phyloP scores from a whole-genome alignment of 352 stramenopile species.

The Phytophthora megakarya region DNA sequence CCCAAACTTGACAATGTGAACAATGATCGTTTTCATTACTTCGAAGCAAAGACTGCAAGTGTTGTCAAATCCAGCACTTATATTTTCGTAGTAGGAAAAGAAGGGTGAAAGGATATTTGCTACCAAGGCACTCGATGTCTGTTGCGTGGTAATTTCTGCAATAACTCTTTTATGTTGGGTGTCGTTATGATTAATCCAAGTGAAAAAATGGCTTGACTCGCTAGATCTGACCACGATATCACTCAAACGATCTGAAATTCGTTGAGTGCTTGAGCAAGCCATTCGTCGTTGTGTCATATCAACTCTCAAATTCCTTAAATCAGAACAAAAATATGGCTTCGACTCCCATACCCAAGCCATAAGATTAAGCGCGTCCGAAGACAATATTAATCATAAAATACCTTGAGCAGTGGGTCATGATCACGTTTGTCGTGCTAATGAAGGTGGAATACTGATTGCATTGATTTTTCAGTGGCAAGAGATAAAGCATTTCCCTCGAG shows the following conservation, averaged over 20 bases:
- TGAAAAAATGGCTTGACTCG: conserved; percentile 23
- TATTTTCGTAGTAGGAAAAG: too few relatives aligned
- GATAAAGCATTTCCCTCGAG: background rate
- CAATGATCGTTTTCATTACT: too few relatives aligned
- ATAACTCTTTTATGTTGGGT: conserved; percentile 26
- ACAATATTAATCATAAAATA: too few relatives aligned
- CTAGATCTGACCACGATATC: conserved; percentile 31
- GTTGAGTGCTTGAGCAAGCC: conserved; percentile 23
- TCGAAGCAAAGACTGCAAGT: too few relatives aligned
- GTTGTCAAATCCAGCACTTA: too few relatives aligned
- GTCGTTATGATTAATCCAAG: conserved; percentile 22
- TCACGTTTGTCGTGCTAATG: background rate
- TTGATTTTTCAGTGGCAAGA: background rate
- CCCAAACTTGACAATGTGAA: too few relatives aligned
- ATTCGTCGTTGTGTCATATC: conserved; percentile 33
- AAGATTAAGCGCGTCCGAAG: too few relatives aligned
- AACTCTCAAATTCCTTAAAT: conserved; percentile 6
- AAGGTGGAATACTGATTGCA: background rate
- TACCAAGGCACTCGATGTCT: conserved; percentile 1
- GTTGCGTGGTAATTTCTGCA: conserved; percentile 1
- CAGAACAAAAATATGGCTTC: too few relatives aligned
- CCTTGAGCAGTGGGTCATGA: too few relatives aligned
- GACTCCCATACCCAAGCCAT: too few relatives aligned
- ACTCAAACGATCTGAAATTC: conserved; percentile 35
- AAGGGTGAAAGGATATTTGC: too few relatives aligned